Evolutionary conservation across 768 basidiomycete genomes (phyloP).

Genomic region (Podaxis sp.): DNA sequence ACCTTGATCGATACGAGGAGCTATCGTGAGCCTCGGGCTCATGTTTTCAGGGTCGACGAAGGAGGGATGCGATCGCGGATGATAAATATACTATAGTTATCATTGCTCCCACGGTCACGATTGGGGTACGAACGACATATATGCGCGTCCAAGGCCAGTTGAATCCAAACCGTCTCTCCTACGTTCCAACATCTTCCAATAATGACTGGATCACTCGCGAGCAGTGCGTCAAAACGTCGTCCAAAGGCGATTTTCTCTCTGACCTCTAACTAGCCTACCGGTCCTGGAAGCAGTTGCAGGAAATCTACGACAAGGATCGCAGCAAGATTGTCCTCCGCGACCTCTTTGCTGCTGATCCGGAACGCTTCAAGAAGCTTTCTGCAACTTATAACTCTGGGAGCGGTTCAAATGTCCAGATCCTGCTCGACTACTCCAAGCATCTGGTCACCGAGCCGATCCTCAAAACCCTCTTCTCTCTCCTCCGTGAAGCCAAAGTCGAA

Average conservation of each 20-base stretch:
- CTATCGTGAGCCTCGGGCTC: neutral
- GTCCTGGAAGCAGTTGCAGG: constrained; percentile 89
- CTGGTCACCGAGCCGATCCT: constrained; percentile 87
- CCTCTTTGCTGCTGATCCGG: constrained; percentile 86
- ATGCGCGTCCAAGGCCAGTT: neutral
- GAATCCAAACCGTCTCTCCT: neutral
- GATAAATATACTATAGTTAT: constrained; percentile 1
- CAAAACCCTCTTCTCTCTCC: constrained; percentile 73
- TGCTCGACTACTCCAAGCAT: constrained; percentile 98
- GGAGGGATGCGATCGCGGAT: neutral
- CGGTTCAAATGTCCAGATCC: constrained; percentile 73
- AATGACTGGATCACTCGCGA: constrained; percentile 12
- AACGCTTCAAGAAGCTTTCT: constrained; percentile 86
- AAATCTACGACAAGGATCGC: constrained; percentile 72
- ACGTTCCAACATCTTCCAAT: neutral
- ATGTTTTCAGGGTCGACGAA: neutral
- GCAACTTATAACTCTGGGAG: constrained; percentile 66
- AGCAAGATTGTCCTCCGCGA: constrained; percentile 83
- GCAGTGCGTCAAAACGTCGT: neutral
- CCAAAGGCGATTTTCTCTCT: neutral
- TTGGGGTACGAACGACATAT: neutral
- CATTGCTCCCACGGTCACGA: constrained; percentile 7
- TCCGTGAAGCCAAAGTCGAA: constrained; percentile 86
- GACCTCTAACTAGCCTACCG: constrained; percentile 64
- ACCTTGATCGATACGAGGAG: neutral